phyloP scores from a whole-genome alignment of 352 stramenopile genomes.

The Globisporangium nunn region DNA sequence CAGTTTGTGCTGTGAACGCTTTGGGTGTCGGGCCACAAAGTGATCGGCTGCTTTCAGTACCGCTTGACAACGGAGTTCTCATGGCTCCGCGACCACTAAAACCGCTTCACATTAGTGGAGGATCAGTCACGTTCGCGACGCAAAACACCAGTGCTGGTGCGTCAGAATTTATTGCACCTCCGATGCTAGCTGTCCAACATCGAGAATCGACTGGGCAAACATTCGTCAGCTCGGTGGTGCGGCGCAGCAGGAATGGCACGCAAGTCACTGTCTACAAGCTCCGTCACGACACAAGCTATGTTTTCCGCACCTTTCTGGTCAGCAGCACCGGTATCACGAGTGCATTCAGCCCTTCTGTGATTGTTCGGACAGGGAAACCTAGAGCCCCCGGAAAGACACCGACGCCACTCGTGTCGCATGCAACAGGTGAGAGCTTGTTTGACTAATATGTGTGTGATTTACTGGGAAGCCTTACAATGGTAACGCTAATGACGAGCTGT shows the following conservation, averaged over 20 bases:
- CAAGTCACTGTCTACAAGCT: conserved; percentile 36
- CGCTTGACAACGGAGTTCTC: not conserved
- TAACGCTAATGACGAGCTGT: not conserved
- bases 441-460: too few species aligned
- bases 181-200: conserved; percentile 26
- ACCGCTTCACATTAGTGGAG: conserved; percentile 14
- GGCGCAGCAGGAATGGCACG: conserved; percentile 5
- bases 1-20: conserved; percentile 32
- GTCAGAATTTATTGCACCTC: not conserved
- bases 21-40: conserved; percentile 25
- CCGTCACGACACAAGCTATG: conserved; percentile 32
- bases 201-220: conserved; percentile 13
- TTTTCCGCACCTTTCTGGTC: conserved; percentile 32
- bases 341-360: conserved; percentile 17
- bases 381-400: conserved; percentile 29
- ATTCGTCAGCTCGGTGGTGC: conserved; percentile 18
- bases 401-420: conserved; percentile 17
- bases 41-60: not conserved
- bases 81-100: conserved; percentile 4
- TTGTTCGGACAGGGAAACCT: conserved; percentile 22
- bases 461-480: too few species aligned
- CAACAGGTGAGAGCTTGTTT: conserved; percentile 23
- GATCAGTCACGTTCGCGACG: conserved; percentile 16
- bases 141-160: conserved; percentile 5
- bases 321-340: conserved; percentile 14